Conservation (phyloP, 2,329 filamentous ascomycete genomes). For the Talaromyces sp. region DNA sequence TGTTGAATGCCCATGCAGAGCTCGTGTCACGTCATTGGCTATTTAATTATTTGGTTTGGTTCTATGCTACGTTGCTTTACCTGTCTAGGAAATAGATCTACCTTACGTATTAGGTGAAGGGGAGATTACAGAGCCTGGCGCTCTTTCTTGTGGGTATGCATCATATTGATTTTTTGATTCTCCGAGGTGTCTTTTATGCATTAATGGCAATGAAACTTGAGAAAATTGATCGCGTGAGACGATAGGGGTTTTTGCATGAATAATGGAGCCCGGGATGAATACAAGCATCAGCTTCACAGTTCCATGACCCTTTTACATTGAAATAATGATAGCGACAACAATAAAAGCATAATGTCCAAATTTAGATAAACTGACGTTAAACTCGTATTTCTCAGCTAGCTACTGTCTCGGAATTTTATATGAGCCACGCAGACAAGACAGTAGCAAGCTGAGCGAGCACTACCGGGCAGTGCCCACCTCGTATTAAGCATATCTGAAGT, state of each 20-base stretch:
- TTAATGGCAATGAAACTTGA: not conserved
- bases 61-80: not conserved
- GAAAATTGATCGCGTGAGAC: not conserved
- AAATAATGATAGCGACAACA: no score
- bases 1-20: not conserved
- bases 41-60: not conserved
- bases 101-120: not conserved
- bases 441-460: not conserved
- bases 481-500: constrained; percentile 2
- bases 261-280: not conserved
- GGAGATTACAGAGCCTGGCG: not conserved
- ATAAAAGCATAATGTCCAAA: not conserved
- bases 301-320: not conserved
- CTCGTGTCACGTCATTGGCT: not conserved
- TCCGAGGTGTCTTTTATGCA: not conserved
- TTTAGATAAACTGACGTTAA: not conserved
- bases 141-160: not conserved
- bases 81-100: not conserved
- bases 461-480: not conserved
- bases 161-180: not conserved
- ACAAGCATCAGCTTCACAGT: not conserved
- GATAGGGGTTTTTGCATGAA: not conserved
- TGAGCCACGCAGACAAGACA: not conserved
- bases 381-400: not conserved
- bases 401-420: not conserved